Conservation (phyloP, 345 rosid genomes). For the Dimocarpus longan region DNA sequence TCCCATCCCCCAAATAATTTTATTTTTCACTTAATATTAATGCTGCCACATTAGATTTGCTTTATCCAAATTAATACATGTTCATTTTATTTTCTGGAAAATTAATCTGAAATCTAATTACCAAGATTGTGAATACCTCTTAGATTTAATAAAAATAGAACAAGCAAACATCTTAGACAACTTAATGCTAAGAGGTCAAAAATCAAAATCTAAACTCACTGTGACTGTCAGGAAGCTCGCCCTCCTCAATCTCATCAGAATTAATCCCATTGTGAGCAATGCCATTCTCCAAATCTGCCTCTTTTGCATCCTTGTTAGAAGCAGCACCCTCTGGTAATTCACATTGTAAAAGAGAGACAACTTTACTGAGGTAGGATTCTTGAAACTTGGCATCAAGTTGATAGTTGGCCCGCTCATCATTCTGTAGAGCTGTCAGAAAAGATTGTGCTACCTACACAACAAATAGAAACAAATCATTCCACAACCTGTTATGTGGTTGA, state of each 20-base stretch:
- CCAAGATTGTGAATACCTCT: not conserved
- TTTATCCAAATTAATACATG: not conserved
- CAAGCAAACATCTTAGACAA: not conserved
- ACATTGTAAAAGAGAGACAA: constrained; percentile 82
- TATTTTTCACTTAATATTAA: not conserved
- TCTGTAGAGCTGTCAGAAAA: constrained; percentile 86
- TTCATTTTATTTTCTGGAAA: not conserved
- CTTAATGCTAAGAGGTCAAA: constrained; percentile 10
- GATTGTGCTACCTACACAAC: constrained; percentile 82
- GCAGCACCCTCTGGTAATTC: constrained; percentile 90
- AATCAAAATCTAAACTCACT: constrained; percentile 48
- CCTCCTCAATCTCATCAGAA: constrained; percentile 88
- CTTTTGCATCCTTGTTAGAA: constrained; percentile 53
- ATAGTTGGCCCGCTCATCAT: constrained; percentile 89
- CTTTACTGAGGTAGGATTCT: constrained; percentile 79
- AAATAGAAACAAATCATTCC: constrained; percentile 9
- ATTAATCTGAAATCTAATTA: not conserved
- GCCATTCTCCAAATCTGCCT: constrained; percentile 40
- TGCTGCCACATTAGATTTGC: not conserved
- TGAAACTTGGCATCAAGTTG: constrained; percentile 97
- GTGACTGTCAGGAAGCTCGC: constrained; percentile 92
- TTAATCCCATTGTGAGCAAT: constrained; percentile 32
- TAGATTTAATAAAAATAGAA: not conserved
- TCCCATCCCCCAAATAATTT: constrained; percentile 6
- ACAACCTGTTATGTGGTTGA: constrained; percentile 2